Percentiles rank a stretch among this genome's conserved stretches.
Evolutionary conservation across 2,329 filamentous ascomycete genomes (phyloP).

Genomic region (Harringtonia aguacate): DNA sequence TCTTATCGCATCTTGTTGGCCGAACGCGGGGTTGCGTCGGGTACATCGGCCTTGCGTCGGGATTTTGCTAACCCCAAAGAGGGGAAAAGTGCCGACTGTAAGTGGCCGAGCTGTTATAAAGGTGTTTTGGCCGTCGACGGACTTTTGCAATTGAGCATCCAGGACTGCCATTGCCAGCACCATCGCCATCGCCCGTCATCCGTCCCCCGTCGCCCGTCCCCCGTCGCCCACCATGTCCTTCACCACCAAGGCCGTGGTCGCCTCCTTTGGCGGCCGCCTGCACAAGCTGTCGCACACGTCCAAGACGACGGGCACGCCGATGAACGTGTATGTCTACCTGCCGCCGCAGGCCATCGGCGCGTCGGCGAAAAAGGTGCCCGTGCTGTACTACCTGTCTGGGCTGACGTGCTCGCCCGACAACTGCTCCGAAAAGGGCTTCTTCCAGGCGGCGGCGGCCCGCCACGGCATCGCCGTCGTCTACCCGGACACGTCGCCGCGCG

Average conservation of each 20-base stretch:
- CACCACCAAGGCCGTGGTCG: conserved; percentile 80
- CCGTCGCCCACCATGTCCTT: conserved; percentile 75
- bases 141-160: no score
- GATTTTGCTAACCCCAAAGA: neutral
- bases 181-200: no score
- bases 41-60: conserved; percentile 4
- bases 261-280: conserved; percentile 87
- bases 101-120: neutral
- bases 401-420: conserved; percentile 92
- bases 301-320: conserved; percentile 68
- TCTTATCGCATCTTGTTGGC: neutral
- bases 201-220: no score
- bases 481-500: conserved; percentile 89
- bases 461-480: conserved; percentile 87
- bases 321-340: conserved; percentile 88
- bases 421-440: conserved; percentile 74
- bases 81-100: neutral
- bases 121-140: neutral
- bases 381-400: conserved; percentile 88
- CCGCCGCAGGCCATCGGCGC: conserved; percentile 55
- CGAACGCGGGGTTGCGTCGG: conserved; percentile 8
- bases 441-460: conserved; percentile 70
- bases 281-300: conserved; percentile 88
- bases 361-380: conserved; percentile 55
- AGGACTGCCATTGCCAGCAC: no score